These are phyloP conservation scores for Adansonia gregorii DNA, from an alignment of 441 rosid genomes.

Conservation along the genomic window DNA sequence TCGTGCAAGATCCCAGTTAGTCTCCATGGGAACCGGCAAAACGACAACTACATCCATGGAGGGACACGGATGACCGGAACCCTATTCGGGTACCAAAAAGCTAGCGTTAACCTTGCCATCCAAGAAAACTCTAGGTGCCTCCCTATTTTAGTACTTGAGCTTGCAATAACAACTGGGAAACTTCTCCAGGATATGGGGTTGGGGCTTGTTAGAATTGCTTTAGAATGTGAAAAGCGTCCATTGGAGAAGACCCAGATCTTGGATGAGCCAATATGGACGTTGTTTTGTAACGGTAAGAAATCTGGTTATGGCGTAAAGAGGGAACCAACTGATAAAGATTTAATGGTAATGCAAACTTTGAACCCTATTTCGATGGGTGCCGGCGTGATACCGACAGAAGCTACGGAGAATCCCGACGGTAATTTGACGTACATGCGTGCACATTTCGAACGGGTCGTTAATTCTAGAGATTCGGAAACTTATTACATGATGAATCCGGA, in stretches of 20 bases:
- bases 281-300: conserved; percentile 75
- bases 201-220: conserved; percentile 71
- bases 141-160: conserved; percentile 63
- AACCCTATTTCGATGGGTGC: conserved; percentile 85
- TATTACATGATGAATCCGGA: conserved; percentile 85
- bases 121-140: conserved; percentile 71
- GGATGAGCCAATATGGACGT: conserved; percentile 75
- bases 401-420: conserved; percentile 51
- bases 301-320: conserved; percentile 79
- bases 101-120: conserved; percentile 65
- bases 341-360: conserved; percentile 69
- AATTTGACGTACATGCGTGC: conserved; percentile 81
- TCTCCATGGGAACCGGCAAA: conserved; percentile 42
- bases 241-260: conserved; percentile 59
- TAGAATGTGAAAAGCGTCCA: conserved; percentile 78
- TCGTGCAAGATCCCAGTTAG: conserved; percentile 63
- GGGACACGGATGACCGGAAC: conserved; percentile 83
- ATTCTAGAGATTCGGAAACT: conserved; percentile 85
- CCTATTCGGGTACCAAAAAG: conserved; percentile 67
- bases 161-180: conserved; percentile 72
- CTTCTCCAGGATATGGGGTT: conserved; percentile 71
- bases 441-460: conserved; percentile 75
- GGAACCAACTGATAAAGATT: conserved; percentile 71
- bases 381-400: conserved; percentile 63
- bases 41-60: conserved; percentile 65